Evolutionary conservation across 129 eudicot genomes (phyloP).

Genomic region (Lonicera japonica): DNA sequence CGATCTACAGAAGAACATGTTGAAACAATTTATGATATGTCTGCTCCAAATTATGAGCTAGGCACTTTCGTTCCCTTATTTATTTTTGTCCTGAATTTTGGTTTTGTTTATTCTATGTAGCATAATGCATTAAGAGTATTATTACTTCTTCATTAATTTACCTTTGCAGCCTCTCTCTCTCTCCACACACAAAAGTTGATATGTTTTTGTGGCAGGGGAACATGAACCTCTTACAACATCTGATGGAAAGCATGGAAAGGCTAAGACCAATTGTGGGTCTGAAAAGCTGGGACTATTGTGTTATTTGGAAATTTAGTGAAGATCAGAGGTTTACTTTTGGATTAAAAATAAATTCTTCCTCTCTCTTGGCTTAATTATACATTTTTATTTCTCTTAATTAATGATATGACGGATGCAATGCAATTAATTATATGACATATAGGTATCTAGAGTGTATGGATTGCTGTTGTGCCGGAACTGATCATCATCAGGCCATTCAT

Average conservation of each 20-base stretch:
- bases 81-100: too few species aligned
- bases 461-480: constrained; percentile 83
- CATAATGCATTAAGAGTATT: too few species aligned
- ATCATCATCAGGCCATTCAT: background rate
- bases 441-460: constrained; percentile 79
- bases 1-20: too few species aligned
- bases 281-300: constrained; percentile 80
- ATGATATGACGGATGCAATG: too few species aligned
- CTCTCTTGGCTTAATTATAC: too few species aligned
- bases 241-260: constrained; percentile 58
- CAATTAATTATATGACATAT: background rate
- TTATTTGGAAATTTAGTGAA: constrained; percentile 71
- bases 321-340: constrained; percentile 58
- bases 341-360: background rate
- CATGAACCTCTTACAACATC: constrained; percentile 51
- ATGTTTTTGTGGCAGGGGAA: constrained; percentile 3
- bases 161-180: background rate
- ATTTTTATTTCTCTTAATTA: background rate
- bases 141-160: too few species aligned
- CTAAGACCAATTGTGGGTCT: constrained; percentile 58
- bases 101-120: too few species aligned
- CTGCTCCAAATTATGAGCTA: too few species aligned
- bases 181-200: background rate
- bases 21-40: too few species aligned
- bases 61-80: too few species aligned